These are phyloP conservation scores for Cucurbita maxima DNA, from an alignment of 306 rosid genomes.

Conservation along the genomic window DNA sequence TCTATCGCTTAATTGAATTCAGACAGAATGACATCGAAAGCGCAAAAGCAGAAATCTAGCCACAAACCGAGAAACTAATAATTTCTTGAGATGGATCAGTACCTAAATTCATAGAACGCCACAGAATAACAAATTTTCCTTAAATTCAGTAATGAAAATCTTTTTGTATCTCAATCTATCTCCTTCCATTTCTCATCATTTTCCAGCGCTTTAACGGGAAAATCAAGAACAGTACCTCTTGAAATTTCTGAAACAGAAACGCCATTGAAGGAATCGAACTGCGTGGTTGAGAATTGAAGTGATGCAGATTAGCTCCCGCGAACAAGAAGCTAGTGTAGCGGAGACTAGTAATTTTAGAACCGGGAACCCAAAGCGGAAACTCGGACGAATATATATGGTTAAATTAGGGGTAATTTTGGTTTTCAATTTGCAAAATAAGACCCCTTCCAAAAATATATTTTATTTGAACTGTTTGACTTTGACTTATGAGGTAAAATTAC, in stretches of 20 bases:
- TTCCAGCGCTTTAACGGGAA: neutral
- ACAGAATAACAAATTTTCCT: neutral
- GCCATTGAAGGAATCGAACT: constrained; percentile 29
- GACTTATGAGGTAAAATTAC: too few species aligned
- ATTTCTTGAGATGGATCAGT: neutral
- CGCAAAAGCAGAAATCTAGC: neutral
- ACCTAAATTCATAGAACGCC: neutral
- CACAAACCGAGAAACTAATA: neutral
- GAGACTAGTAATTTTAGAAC: neutral
- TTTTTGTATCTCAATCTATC: neutral
- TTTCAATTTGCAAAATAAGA: neutral
- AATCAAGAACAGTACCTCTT: constrained; percentile 38
- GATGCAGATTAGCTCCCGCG: neutral
- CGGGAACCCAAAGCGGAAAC: neutral
- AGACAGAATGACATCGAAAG: neutral
- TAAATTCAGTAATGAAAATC: neutral
- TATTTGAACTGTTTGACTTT: too few species aligned
- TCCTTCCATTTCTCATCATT: neutral
- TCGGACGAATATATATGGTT: neutral
- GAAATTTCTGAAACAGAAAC: constrained; percentile 65
- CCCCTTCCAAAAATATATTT: too few species aligned
- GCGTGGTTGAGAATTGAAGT: neutral
- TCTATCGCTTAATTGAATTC: neutral
- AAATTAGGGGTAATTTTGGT: neutral
- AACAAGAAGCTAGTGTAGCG: neutral